Evolutionary conservation across 2,329 filamentous ascomycete species (phyloP).

Genomic region (Fragosphaeria purpurea): DNA sequence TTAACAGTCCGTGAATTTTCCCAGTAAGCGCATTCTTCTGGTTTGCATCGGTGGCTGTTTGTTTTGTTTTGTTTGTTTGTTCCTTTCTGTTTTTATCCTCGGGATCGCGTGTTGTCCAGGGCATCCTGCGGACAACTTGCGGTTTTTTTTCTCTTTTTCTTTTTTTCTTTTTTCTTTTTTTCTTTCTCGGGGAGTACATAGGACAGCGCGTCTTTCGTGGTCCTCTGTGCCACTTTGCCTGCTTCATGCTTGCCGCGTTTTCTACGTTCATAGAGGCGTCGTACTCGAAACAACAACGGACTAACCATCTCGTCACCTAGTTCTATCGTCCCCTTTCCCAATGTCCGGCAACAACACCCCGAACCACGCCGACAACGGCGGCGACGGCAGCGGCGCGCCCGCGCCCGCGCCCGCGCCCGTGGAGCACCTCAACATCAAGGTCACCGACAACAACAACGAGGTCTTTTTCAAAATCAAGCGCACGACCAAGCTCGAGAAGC

Average conservation of each 20-base stretch:
- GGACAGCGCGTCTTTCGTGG: too few species aligned
- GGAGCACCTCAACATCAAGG: slow-evolving; percentile 98
- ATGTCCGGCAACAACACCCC: slow-evolving; percentile 38
- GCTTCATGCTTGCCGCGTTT: too few species aligned
- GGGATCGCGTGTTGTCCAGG: too few species aligned
- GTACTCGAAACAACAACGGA: too few species aligned
- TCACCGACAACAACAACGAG: slow-evolving; percentile 98
- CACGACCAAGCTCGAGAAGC: slow-evolving; percentile 87
- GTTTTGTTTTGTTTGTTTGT: too few species aligned
- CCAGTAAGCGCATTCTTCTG: too few species aligned
- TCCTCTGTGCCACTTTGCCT: too few species aligned
- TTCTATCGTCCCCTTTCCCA: not conserved
- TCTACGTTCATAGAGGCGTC: too few species aligned
- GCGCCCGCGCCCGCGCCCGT: slow-evolving; percentile 19
- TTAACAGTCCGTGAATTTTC: not conserved
- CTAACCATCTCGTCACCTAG: too few species aligned
- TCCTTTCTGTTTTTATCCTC: too few species aligned
- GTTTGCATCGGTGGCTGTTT: too few species aligned
- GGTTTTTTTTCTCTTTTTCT: not conserved
- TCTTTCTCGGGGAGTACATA: not conserved
- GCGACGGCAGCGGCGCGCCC: slow-evolving; percentile 27
- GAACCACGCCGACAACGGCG: slow-evolving; percentile 5
- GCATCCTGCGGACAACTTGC: not conserved
- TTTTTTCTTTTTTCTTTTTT: not conserved
- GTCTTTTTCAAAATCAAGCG: slow-evolving; percentile 99